A percentile compares a stretch with the other conserved stretches of the same genome.
phyloP scores from a whole-genome alignment of 176 grass and related monocot species.

The Triticum monococcum region DNA sequence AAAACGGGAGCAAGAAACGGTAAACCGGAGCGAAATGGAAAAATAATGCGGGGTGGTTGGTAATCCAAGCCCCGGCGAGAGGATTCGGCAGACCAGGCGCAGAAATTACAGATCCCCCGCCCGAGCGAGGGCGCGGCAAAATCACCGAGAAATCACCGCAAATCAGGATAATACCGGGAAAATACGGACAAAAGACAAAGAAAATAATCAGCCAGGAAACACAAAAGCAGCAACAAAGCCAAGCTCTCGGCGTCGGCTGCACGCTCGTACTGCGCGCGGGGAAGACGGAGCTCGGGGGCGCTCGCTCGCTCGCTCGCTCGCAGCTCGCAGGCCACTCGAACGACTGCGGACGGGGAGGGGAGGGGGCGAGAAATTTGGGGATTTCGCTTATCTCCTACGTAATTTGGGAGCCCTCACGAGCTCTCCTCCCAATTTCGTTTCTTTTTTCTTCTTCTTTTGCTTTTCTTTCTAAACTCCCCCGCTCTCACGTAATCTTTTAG shows the following conservation, averaged over 20 bases:
- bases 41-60: conserved; percentile 4
- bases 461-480: conserved; percentile 38
- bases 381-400: conserved; percentile 53
- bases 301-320: background rate
- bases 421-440: conserved; percentile 23
- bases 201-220: conserved; percentile 37
- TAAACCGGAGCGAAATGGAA: conserved; percentile 39
- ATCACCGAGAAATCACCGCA: conserved; percentile 43
- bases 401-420: conserved; percentile 45
- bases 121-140: background rate
- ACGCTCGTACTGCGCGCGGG: background rate
- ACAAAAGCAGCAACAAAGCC: conserved; percentile 20
- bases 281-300: conserved; percentile 32
- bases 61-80: conserved; percentile 20
- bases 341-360: background rate
- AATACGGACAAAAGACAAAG: conserved; percentile 30
- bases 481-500: conserved; percentile 47
- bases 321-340: conserved; percentile 24
- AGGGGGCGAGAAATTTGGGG: conserved; percentile 37
- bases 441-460: conserved; percentile 14
- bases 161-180: conserved; percentile 33
- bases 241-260: conserved; percentile 12
- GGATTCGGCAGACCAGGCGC: conserved; percentile 32
- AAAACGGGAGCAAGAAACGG: conserved; percentile 31
- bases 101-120: conserved; percentile 33